These are phyloP conservation scores for Pseudophaeomoniella oleicola DNA, from an alignment of 2,329 filamentous ascomycete genomes.

Conservation along the genomic window DNA sequence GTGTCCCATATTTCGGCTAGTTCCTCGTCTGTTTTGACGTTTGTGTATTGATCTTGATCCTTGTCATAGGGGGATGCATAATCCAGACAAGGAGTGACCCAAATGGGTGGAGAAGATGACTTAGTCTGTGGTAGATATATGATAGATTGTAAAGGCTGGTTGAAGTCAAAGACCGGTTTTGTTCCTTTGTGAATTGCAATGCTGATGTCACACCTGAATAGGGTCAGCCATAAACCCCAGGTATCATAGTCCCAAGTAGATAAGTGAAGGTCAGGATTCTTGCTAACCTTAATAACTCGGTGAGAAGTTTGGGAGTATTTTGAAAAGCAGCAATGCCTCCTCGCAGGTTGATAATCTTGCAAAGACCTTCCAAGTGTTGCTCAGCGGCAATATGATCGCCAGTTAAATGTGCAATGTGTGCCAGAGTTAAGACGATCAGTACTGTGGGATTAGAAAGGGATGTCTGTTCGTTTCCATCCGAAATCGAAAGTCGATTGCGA, in stretches of 20 bases:
- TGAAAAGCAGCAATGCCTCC: conserved; percentile 19
- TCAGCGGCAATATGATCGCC: conserved; percentile 16
- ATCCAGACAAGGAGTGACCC: too few species aligned
- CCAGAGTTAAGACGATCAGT: conserved; percentile 19
- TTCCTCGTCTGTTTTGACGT: too few species aligned
- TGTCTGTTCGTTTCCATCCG: conserved; percentile 10
- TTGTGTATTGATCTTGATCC: too few species aligned
- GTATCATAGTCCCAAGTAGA: neutral
- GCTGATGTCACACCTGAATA: conserved; percentile 13
- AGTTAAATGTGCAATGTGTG: conserved; percentile 14
- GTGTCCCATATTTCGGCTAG: conserved; percentile 13
- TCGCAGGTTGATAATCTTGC: conserved; percentile 22
- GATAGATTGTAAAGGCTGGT: too few species aligned
- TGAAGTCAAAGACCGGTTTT: too few species aligned
- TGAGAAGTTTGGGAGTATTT: conserved; percentile 18
- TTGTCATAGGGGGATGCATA: too few species aligned
- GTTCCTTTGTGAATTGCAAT: conserved; percentile 14
- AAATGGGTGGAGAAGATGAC: too few species aligned
- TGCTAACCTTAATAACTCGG: conserved; percentile 22
- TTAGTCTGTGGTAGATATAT: too few species aligned
- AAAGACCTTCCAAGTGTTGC: conserved; percentile 23
- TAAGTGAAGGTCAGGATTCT: too few species aligned
- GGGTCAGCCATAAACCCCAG: neutral
- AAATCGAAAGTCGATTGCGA: conserved; percentile 14
- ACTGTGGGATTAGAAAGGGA: conserved; percentile 18